A percentile compares a stretch with the other conserved stretches of the same genome.
These are phyloP conservation scores for Diaporthe helianthi DNA, from an alignment of 2,329 filamentous ascomycete species.

Conservation along the genomic window DNA sequence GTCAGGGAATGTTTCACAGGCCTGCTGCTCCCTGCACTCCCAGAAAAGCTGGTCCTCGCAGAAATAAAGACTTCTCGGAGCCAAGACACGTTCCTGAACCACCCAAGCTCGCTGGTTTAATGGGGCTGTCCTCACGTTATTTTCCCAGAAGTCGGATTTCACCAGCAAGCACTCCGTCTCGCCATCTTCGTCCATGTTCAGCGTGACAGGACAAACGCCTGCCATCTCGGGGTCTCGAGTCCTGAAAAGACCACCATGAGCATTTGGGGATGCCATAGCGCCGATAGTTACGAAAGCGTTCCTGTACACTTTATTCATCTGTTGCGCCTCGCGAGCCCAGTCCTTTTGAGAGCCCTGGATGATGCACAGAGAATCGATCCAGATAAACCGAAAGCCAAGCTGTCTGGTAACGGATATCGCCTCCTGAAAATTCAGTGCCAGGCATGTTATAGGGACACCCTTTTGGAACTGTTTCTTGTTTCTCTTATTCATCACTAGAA, in stretches of 20 bases:
- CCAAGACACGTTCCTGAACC: constrained; percentile 29
- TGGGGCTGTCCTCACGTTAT: constrained; percentile 1
- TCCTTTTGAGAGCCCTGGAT: constrained; percentile 36
- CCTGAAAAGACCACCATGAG: constrained; percentile 25
- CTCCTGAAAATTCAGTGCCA: constrained; percentile 34
- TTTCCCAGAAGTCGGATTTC: constrained; percentile 26
- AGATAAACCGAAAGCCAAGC: constrained; percentile 36
- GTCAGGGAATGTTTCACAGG: constrained; percentile 24
- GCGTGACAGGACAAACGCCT: background rate
- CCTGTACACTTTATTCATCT: constrained; percentile 42
- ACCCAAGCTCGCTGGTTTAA: constrained; percentile 30
- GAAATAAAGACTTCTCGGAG: constrained; percentile 25
- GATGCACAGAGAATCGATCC: constrained; percentile 41
- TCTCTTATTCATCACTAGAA: background rate
- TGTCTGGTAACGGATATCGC: constrained; percentile 31
- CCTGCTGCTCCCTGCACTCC: constrained; percentile 28
- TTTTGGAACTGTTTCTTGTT: background rate
- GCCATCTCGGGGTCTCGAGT: background rate
- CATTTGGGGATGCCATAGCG: constrained; percentile 9
- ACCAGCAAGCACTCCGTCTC: background rate
- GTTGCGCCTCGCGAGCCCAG: constrained; percentile 37
- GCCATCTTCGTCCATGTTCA: background rate
- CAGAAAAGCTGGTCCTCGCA: constrained; percentile 24
- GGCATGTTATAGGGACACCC: background rate
- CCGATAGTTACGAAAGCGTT: constrained; percentile 27